phyloP scores from a whole-genome alignment of 768 basidiomycete species.

The Daedaleopsis sinensis region DNA sequence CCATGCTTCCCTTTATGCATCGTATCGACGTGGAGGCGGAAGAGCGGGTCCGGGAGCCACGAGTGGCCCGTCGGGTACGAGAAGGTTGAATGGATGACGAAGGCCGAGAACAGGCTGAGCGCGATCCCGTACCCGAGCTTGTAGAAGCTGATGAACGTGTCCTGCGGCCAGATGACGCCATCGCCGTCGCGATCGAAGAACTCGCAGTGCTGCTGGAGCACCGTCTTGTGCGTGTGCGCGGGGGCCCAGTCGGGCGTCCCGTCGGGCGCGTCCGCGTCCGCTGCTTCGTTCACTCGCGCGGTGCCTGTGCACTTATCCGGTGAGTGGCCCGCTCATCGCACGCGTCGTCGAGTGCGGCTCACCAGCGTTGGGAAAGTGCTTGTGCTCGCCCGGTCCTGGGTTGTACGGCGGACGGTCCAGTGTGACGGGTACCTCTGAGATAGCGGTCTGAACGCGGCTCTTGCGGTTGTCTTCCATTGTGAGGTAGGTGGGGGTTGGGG shows the following conservation, averaged over 20 bases:
- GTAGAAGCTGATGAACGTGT: constrained; percentile 45
- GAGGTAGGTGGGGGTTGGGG: background rate
- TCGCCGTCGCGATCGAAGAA: constrained; percentile 47
- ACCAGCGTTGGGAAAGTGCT: constrained; percentile 21
- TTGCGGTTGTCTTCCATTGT: background rate
- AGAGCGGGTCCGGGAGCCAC: constrained; percentile 46
- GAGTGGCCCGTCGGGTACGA: constrained; percentile 35
- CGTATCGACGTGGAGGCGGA: constrained; percentile 39
- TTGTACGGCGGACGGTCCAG: constrained; percentile 19
- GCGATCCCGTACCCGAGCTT: constrained; percentile 45
- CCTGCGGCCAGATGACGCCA: constrained; percentile 47
- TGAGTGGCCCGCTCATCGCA: background rate
- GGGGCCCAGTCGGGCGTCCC: constrained; percentile 24
- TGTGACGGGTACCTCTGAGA: constrained; percentile 20
- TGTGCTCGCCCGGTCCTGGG: constrained; percentile 9
- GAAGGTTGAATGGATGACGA: constrained; percentile 39
- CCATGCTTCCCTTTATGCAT: constrained; percentile 46
- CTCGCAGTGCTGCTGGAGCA: constrained; percentile 43
- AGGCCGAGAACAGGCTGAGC: constrained; percentile 36
- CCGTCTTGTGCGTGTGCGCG: constrained; percentile 32
- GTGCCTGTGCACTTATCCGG: constrained; percentile 14
- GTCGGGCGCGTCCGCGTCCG: constrained; percentile 14
- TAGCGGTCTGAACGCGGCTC: constrained; percentile 13
- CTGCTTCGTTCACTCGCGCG: constrained; percentile 25
- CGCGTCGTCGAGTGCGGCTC: background rate